Evolutionary conservation across 2,329 filamentous ascomycete species (phyloP).

Genomic region (Ceratocystis huliohia): DNA sequence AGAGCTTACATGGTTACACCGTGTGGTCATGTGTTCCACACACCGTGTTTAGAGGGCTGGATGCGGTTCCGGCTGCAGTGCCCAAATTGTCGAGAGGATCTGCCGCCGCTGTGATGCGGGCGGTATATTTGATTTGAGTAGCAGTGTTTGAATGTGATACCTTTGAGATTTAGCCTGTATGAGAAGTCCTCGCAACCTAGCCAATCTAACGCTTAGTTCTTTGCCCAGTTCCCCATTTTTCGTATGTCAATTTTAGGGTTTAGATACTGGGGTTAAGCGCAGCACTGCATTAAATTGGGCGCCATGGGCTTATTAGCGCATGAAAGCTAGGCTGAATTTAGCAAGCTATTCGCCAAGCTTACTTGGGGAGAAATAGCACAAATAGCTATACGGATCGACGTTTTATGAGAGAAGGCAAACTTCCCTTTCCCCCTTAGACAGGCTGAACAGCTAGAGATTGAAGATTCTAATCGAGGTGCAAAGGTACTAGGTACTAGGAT

Average conservation of each 20-base stretch:
- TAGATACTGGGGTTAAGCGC: too few relatives aligned
- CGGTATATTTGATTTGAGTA: conserved; percentile 11
- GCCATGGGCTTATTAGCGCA: not conserved
- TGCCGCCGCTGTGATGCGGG: conserved; percentile 59
- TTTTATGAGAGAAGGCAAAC: not conserved
- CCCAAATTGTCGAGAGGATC: conserved; percentile 81
- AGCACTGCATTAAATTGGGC: not conserved
- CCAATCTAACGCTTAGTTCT: too few relatives aligned
- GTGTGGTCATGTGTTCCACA: conserved; percentile 93
- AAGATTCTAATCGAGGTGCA: too few relatives aligned
- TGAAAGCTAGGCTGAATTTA: not conserved
- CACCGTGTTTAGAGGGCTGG: conserved; percentile 83
- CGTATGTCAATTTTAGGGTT: too few relatives aligned
- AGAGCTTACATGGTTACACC: conserved; percentile 94
- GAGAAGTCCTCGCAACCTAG: too few relatives aligned
- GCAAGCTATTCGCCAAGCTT: not conserved
- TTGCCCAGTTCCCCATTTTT: not conserved
- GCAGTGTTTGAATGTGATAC: conserved; percentile 3
- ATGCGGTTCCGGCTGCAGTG: conserved; percentile 88
- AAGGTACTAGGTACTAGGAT: too few relatives aligned
- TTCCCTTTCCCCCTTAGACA: not conserved
- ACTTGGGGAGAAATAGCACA: not conserved
- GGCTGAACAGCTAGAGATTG: not conserved
- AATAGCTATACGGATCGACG: not conserved
- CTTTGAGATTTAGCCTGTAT: not conserved